phyloP scores from a whole-genome alignment of 2,329 filamentous ascomycete genomes.

The Ampelomyces quisqualis region DNA sequence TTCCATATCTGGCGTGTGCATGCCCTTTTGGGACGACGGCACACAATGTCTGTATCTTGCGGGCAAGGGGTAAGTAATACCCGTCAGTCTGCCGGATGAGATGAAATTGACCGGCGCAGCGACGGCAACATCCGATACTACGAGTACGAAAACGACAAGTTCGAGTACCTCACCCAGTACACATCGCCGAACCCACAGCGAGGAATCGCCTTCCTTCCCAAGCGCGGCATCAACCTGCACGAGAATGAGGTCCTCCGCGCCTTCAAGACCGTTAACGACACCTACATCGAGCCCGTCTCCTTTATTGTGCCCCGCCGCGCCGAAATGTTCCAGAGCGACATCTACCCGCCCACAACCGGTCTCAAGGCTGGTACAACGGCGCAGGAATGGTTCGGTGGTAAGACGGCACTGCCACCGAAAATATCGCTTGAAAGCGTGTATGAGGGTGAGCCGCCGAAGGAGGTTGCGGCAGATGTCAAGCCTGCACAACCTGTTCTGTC shows the following conservation, averaged over 20 bases:
- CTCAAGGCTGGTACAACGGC: slow-evolving; percentile 77
- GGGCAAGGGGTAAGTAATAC: slow-evolving; percentile 78
- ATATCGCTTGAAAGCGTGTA: slow-evolving; percentile 92
- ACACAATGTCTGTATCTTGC: slow-evolving; percentile 94
- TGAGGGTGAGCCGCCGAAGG: slow-evolving; percentile 76
- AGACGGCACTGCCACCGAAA: slow-evolving; percentile 81
- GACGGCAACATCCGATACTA: slow-evolving; percentile 99
- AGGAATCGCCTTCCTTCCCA: slow-evolving; percentile 90
- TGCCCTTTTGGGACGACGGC: slow-evolving; percentile 99
- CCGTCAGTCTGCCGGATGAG: too few species aligned
- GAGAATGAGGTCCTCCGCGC: slow-evolving; percentile 90
- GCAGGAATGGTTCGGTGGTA: slow-evolving; percentile 82
- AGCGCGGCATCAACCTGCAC: slow-evolving; percentile 91
- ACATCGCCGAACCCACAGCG: slow-evolving; percentile 95
- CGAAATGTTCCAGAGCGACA: slow-evolving; percentile 95
- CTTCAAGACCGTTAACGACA: slow-evolving; percentile 95
- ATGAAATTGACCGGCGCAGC: slow-evolving; percentile 52
- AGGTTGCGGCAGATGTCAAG: slow-evolving; percentile 71
- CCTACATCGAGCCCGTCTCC: slow-evolving; percentile 92
- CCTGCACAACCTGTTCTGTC: slow-evolving; percentile 49
- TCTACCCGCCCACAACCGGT: slow-evolving; percentile 85
- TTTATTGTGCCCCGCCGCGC: slow-evolving; percentile 94
- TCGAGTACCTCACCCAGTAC: slow-evolving; percentile 95
- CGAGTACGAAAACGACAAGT: slow-evolving; percentile 98
- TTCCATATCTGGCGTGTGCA: slow-evolving; percentile 95